A percentile compares a stretch with the other conserved stretches of the same genome.
Conservation (phyloP, 176 grass and related monocot genomes). For the Eragrostis nindensis region DNA sequence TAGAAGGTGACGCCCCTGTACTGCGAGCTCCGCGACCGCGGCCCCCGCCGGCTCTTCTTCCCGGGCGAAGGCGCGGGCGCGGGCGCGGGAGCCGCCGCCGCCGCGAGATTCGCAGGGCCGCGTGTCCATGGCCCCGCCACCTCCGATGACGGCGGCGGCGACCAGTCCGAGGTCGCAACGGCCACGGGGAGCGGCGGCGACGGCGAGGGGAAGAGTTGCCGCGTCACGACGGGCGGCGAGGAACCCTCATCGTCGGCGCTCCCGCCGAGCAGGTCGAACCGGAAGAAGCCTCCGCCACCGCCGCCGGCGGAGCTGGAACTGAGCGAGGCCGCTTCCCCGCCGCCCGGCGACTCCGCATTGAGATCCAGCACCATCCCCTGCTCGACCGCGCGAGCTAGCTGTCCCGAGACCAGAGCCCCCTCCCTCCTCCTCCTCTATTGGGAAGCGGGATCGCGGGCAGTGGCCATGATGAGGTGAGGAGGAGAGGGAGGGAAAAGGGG, state of each 20-base stretch:
- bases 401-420: background rate
- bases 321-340: conserved; percentile 33
- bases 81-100: background rate
- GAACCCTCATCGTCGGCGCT: conserved; percentile 44
- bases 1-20: conserved; percentile 97
- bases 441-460: background rate
- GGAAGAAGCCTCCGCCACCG: conserved; percentile 13
- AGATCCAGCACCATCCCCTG: conserved; percentile 77
- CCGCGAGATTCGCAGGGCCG: conserved; percentile 27
- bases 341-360: conserved; percentile 62
- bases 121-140: background rate
- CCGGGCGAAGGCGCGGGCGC: conserved; percentile 35
- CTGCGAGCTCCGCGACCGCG: conserved; percentile 87
- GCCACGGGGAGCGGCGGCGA: background rate
- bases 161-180: background rate
- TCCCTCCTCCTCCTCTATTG: background rate
- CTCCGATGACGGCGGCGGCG: background rate
- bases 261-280: conserved; percentile 51
- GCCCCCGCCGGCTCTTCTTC: conserved; percentile 88
- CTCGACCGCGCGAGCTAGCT: background rate
- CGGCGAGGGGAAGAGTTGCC: conserved; percentile 71
- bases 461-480: too few relatives aligned
- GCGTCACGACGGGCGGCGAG: conserved; percentile 48
- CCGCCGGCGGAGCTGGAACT: conserved; percentile 43
- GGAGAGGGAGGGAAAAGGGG: conserved; percentile 1